Evolutionary conservation across 2,329 filamentous ascomycete genomes (phyloP), one percentile per base, ranked within the genome.

Genomic region (Pseudopithomyces chartarum): DNA sequence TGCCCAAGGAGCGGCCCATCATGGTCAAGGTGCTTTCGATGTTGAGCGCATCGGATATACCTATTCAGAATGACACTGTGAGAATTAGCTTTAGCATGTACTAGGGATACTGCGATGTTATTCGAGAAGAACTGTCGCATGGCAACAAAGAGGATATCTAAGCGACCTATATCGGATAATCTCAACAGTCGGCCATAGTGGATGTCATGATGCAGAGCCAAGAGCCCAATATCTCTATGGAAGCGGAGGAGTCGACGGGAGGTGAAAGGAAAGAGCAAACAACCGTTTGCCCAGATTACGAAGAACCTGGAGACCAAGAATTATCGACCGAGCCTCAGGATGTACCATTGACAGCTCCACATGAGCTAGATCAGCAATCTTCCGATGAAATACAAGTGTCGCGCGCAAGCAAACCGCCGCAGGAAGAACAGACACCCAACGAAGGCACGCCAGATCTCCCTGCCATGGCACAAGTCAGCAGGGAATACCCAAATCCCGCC

Each of bases 221-320:
- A 26, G 51, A 43, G 33, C 11, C 36, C 58, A 29, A 47, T 48
- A 63, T 5, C 45, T 52, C 22, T 62, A 66, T 42, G 54, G 68
- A 73, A 56, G 62, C 57, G 45, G 67, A 65, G 22, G 64, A 63
- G 22, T 64, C 67, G 7, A 53, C 52, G 10, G 56, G 60, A 8
- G 66, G 54, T 50, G 44, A 68, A 43, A 46, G 55, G 44, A 65
- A 66, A 8, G 70, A 68, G 51, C 61, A 55, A 40, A 66, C 60
- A 19, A 61, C 63, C 26, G 63, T 65, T 39, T 48, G 57, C 13
- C 57, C 70, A 38, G 61, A 61, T 19, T 47, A 48, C 43, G 13
- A 52, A 22, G 56, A 49, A 7, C 20, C 36, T 10, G 56, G 32
- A 58, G 53, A 44, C 51, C 55, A 51, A 36, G 46, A 52, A 33